Conservation (phyloP, 345 rosid species). For the Kandelia obovata region DNA sequence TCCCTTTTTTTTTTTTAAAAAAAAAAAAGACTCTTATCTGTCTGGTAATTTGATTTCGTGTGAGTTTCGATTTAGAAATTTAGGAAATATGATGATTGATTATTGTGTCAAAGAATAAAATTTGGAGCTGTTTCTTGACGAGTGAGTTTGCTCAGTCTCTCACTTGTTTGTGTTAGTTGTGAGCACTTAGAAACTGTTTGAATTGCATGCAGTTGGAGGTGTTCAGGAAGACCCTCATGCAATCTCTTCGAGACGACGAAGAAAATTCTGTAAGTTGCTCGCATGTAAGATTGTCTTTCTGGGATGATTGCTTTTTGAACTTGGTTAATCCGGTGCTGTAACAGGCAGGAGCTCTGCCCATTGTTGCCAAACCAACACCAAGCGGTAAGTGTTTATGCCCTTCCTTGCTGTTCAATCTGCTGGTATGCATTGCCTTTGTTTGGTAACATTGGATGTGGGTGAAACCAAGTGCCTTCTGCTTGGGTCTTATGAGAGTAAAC, state of each 20-base stretch:
- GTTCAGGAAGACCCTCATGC: slow-evolving; percentile 86
- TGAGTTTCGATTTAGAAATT: too few species aligned
- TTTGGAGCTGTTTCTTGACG: too few species aligned
- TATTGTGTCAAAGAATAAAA: too few species aligned
- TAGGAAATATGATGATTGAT: too few species aligned
- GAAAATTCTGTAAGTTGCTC: slow-evolving; percentile 48
- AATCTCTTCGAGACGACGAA: slow-evolving; percentile 80
- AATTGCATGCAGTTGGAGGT: slow-evolving; percentile 63
- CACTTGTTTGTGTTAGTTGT: not conserved
- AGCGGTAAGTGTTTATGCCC: slow-evolving; percentile 29
- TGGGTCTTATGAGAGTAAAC: not conserved
- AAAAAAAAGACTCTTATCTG: too few species aligned
- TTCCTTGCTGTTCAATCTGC: not conserved
- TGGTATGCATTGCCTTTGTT: not conserved
- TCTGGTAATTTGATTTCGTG: too few species aligned
- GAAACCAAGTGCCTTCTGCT: not conserved
- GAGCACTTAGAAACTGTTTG: not conserved
- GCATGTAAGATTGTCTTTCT: slow-evolving; percentile 57
- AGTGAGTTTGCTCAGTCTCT: not conserved
- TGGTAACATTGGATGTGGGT: not conserved
- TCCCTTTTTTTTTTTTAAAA: not conserved
- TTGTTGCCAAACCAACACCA: slow-evolving; percentile 79
- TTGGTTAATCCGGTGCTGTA: slow-evolving; percentile 11
- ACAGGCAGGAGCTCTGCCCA: slow-evolving; percentile 51
- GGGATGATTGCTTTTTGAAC: slow-evolving; percentile 14